phyloP scores from a whole-genome alignment of 345 rosid genomes.

The Noccaea bulbosa region DNA sequence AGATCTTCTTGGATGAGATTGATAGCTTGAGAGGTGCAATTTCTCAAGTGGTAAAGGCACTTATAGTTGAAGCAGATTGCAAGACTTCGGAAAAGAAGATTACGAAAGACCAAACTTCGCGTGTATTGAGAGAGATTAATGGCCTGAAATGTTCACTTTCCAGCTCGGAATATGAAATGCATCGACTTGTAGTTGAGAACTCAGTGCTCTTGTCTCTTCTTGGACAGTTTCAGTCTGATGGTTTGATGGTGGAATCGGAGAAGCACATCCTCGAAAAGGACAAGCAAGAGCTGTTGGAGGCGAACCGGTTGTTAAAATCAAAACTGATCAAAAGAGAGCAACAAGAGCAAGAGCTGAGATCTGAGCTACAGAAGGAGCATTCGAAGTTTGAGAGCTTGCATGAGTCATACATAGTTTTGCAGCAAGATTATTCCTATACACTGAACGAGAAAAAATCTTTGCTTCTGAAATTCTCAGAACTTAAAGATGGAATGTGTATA shows the following conservation, averaged over 20 bases:
- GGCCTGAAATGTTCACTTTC: slow-evolving; percentile 59
- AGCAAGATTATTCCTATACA: slow-evolving; percentile 53
- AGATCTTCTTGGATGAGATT: slow-evolving; percentile 69
- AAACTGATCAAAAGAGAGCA: slow-evolving; percentile 54
- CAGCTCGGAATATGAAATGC: slow-evolving; percentile 63
- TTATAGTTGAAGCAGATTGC: slow-evolving; percentile 60
- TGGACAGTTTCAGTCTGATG: slow-evolving; percentile 54
- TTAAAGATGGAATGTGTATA: slow-evolving; percentile 51
- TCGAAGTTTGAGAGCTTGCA: slow-evolving; percentile 53
- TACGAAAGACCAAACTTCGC: slow-evolving; percentile 50
- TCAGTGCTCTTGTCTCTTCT: slow-evolving; percentile 66
- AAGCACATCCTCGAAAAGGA: slow-evolving; percentile 52
- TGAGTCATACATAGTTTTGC: slow-evolving; percentile 50
- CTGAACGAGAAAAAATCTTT: slow-evolving; percentile 54
- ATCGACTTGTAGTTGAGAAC: slow-evolving; percentile 72
- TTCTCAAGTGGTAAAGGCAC: slow-evolving; percentile 63
- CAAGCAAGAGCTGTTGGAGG: slow-evolving; percentile 58
- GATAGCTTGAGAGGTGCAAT: slow-evolving; percentile 66
- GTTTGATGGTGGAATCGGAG: slow-evolving; percentile 56
- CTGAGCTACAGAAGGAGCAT: slow-evolving; percentile 47
- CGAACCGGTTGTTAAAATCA: slow-evolving; percentile 57
- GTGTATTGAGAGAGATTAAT: slow-evolving; percentile 58
- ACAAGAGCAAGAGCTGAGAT: slow-evolving; percentile 50
- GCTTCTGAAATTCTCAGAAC: slow-evolving; percentile 51
- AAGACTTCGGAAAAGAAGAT: slow-evolving; percentile 42